These are phyloP conservation scores for Penicillium mononematosum DNA, from an alignment of 495 filamentous ascomycete genomes.

Conservation along the genomic window DNA sequence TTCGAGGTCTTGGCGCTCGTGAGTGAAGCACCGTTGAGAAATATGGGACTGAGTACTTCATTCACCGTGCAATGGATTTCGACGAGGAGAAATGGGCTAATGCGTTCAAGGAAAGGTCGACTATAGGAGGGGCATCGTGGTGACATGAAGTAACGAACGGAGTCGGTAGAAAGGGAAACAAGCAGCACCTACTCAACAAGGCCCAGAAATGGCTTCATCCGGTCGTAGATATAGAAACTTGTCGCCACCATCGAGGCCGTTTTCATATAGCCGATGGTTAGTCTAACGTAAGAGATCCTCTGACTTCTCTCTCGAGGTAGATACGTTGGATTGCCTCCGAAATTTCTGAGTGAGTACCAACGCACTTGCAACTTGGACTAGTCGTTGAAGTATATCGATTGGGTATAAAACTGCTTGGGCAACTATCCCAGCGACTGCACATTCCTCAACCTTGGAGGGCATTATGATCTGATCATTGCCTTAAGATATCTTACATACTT, in stretches of 20 bases:
- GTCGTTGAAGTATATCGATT: constrained; percentile 78
- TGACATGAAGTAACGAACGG: no score
- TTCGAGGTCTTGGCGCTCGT: background rate
- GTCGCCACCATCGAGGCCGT: constrained; percentile 84
- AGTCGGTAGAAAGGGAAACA: no score
- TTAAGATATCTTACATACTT: no score
- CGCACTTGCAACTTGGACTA: constrained; percentile 89
- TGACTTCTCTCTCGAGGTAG: constrained; percentile 64
- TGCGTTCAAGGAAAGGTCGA: no score
- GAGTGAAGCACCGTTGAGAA: background rate
- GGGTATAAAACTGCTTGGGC: constrained; percentile 88
- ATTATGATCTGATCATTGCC: no score
- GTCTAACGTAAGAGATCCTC: constrained; percentile 85
- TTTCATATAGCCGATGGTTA: constrained; percentile 90
- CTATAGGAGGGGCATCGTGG: no score
- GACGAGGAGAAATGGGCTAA: no score
- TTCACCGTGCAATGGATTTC: no score
- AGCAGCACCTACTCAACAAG: background rate
- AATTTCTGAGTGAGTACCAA: constrained; percentile 76
- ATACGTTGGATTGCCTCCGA: constrained; percentile 70
- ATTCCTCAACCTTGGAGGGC: no score
- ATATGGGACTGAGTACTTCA: no score
- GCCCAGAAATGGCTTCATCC: constrained; percentile 26
- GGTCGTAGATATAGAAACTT: constrained; percentile 72
- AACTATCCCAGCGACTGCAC: constrained; percentile 76